Conservation (phyloP, 2,329 filamentous ascomycete genomes). For the Paecilomyces niveus region DNA sequence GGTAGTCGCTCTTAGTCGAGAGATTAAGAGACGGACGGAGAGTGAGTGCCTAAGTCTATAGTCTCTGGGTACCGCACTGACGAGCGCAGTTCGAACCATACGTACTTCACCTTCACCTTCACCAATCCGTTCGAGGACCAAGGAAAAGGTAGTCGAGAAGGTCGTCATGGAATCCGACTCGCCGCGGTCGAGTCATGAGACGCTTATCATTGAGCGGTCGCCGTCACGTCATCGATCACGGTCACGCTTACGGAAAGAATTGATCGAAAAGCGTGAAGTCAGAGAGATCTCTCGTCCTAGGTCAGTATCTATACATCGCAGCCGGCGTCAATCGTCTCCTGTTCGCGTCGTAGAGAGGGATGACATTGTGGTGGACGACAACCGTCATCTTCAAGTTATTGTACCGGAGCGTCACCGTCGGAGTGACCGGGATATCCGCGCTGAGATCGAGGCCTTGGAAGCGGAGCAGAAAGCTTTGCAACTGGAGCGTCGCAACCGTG, state of each 20-base stretch:
- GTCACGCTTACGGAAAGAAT: conserved; percentile 16
- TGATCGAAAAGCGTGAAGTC: conserved; percentile 19
- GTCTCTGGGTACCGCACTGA: conserved; percentile 2
- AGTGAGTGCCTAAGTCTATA: conserved; percentile 12
- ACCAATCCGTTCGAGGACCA: conserved; percentile 15
- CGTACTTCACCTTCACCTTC: conserved; percentile 13
- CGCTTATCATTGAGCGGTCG: conserved; percentile 25
- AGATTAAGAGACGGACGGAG: conserved; percentile 33
- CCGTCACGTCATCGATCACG: conserved; percentile 20
- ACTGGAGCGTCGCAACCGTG: conserved; percentile 43
- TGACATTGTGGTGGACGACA: conserved; percentile 26
- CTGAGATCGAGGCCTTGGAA: conserved; percentile 67
- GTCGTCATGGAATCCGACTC: conserved; percentile 20
- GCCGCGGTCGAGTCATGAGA: conserved; percentile 20
- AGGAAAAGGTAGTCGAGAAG: conserved; percentile 17
- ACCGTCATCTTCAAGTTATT: conserved; percentile 41
- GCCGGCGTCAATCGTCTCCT: conserved; percentile 29
- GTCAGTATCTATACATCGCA: conserved; percentile 28
- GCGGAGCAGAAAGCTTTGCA: conserved; percentile 54
- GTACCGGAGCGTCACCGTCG: conserved; percentile 42
- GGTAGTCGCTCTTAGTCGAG: conserved; percentile 73
- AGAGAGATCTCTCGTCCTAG: conserved; percentile 24
- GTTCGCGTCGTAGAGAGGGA: conserved; percentile 23
- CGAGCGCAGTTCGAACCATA: conserved; percentile 16
- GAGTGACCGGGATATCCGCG: conserved; percentile 59